phyloP scores from a whole-genome alignment of 2,329 filamentous ascomycete genomes.

The Neonectria coccinea region DNA sequence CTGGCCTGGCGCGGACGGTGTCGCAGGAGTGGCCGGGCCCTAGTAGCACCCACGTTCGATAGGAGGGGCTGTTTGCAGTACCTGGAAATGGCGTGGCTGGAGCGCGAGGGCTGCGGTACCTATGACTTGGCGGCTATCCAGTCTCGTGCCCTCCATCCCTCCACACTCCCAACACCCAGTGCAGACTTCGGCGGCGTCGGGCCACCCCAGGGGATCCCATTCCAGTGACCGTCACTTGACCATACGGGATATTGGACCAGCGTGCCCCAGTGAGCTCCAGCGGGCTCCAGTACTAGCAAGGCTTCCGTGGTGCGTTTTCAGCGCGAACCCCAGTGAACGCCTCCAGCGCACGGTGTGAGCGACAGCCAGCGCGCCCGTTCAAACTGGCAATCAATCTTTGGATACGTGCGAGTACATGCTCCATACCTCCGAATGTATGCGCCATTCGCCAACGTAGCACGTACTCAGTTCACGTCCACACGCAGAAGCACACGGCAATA shows the following conservation, averaged over 20 bases:
- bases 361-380: not conserved
- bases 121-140: slow-evolving; percentile 39
- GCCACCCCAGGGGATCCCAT: slow-evolving; percentile 36
- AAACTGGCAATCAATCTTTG: not conserved
- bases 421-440: not conserved
- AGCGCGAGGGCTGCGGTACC: slow-evolving; percentile 33
- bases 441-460: not conserved
- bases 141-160: slow-evolving; percentile 25
- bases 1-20: slow-evolving; percentile 33
- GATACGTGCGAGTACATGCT: not conserved
- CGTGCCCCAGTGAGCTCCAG: slow-evolving; percentile 25
- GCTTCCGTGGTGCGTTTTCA: slow-evolving; percentile 23
- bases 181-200: slow-evolving; percentile 37
- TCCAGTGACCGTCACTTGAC: slow-evolving; percentile 46
- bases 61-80: slow-evolving; percentile 36
- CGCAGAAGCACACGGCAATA: not conserved
- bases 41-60: slow-evolving; percentile 37
- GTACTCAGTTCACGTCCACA: not conserved
- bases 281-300: slow-evolving; percentile 24
- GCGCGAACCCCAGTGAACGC: slow-evolving; percentile 16
- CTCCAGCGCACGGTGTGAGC: slow-evolving; percentile 21
- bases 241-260: slow-evolving; percentile 33
- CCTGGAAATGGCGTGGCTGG: slow-evolving; percentile 30
- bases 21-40: slow-evolving; percentile 31
- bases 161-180: slow-evolving; percentile 40